A percentile compares a stretch with the other conserved stretches of the same genome.
These are phyloP conservation scores for Lasiodiplodia theobromae DNA, from an alignment of 2,329 filamentous ascomycete genomes.

Conservation along the genomic window DNA sequence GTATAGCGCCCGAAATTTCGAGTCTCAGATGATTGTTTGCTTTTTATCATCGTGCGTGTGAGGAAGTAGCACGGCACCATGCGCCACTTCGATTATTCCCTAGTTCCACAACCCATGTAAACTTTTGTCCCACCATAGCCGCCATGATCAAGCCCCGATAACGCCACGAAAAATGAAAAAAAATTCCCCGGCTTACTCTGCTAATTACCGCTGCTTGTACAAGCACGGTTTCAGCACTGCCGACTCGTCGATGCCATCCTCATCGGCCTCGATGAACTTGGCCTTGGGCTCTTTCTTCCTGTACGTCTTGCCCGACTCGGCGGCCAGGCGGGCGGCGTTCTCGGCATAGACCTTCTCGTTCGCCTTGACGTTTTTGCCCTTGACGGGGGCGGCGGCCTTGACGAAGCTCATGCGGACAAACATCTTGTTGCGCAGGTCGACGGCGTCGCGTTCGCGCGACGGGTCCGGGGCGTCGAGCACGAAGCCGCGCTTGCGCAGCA, in stretches of 20 bases:
- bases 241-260: slow-evolving; percentile 61
- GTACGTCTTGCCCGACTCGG: slow-evolving; percentile 30
- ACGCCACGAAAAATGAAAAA: slow-evolving; percentile 1
- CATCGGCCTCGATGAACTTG: slow-evolving; percentile 46
- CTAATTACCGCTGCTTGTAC: slow-evolving; percentile 80
- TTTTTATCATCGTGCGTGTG: background rate
- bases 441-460: slow-evolving; percentile 60
- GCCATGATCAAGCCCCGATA: background rate
- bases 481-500: slow-evolving; percentile 81
- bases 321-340: slow-evolving; percentile 37
- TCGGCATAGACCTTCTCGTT: slow-evolving; percentile 45
- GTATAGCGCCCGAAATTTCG: background rate
- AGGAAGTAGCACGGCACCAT: background rate
- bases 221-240: slow-evolving; percentile 92
- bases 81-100: background rate
- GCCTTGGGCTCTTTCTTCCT: slow-evolving; percentile 55
- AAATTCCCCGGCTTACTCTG: no score
- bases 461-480: slow-evolving; percentile 68
- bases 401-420: slow-evolving; percentile 97
- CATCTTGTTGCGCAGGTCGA: slow-evolving; percentile 94
- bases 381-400: slow-evolving; percentile 77
- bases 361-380: slow-evolving; percentile 72
- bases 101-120: background rate
- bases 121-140: background rate
- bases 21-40: background rate